Percentiles rank a stretch among this genome's conserved stretches.
Evolutionary conservation across 305 asterid genomes (phyloP).

Genomic region (Striga hermonthica): DNA sequence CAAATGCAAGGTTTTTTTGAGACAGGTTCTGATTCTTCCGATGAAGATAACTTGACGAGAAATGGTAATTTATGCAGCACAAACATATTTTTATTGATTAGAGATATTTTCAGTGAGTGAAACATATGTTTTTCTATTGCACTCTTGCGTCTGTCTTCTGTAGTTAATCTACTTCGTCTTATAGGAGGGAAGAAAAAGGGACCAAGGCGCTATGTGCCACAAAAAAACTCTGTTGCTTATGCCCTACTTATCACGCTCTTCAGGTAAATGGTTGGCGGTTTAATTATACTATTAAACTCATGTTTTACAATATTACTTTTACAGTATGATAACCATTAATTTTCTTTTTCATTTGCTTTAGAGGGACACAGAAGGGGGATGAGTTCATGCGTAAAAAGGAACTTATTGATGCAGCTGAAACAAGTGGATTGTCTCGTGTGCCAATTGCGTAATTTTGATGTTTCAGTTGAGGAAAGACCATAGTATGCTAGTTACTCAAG

Average conservation of each 20-base stretch:
- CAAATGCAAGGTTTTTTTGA: slow-evolving; percentile 68
- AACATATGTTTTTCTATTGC: slow-evolving; percentile 15
- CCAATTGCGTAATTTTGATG: slow-evolving; percentile 56
- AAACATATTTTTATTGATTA: neutral
- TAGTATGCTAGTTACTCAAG: slow-evolving; percentile 23
- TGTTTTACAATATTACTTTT: neutral
- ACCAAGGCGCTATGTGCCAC: slow-evolving; percentile 70
- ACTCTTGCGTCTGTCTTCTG: slow-evolving; percentile 21
- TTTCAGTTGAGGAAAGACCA: slow-evolving; percentile 26
- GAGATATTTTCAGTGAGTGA: slow-evolving; percentile 24
- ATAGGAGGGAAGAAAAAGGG: slow-evolving; percentile 62
- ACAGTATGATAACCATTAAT: slow-evolving; percentile 13
- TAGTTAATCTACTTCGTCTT: slow-evolving; percentile 24
- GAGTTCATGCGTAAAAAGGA: slow-evolving; percentile 82
- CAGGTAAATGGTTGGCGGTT: slow-evolving; percentile 45
- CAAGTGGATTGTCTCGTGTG: slow-evolving; percentile 88
- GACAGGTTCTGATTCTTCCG: slow-evolving; percentile 45
- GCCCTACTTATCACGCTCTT: slow-evolving; percentile 76
- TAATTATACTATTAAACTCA: neutral
- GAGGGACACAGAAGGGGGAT: slow-evolving; percentile 55
- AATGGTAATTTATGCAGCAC: slow-evolving; percentile 43
- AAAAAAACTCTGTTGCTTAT: slow-evolving; percentile 88
- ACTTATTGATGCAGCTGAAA: slow-evolving; percentile 81
- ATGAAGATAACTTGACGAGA: slow-evolving; percentile 39
- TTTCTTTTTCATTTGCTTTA: slow-evolving; percentile 28